Evolutionary conservation across 176 grass and related monocot genomes (phyloP).

Genomic region (Phragmites australis): DNA sequence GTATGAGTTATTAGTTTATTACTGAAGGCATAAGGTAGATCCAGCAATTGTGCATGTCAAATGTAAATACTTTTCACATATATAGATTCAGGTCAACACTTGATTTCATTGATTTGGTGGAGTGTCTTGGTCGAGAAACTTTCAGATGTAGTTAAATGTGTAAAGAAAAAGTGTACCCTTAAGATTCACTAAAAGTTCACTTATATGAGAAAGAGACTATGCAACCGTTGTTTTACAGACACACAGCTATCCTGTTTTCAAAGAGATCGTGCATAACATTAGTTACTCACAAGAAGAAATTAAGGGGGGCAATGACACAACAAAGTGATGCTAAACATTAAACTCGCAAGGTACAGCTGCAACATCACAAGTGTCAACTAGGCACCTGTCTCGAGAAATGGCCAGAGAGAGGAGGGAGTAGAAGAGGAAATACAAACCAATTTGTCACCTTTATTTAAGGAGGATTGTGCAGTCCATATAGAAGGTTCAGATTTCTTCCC

Average conservation of each 20-base stretch:
- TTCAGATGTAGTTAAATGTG: slow-evolving; percentile 15
- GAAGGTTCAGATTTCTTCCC: slow-evolving; percentile 28
- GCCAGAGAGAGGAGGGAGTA: neutral
- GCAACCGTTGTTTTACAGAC: neutral
- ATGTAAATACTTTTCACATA: neutral
- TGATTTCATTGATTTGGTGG: slow-evolving; percentile 17
- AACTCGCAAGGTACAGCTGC: too few species aligned
- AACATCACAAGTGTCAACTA: neutral
- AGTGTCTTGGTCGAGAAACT: neutral
- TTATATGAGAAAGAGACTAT: slow-evolving; percentile 4
- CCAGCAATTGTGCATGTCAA: neutral
- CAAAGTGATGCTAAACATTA: neutral
- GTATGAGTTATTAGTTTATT: neutral
- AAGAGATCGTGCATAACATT: slow-evolving; percentile 24
- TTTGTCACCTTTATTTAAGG: slow-evolving; percentile 25
- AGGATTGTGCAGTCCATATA: neutral
- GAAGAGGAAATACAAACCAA: slow-evolving; percentile 14
- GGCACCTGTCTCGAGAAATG: slow-evolving; percentile 17
- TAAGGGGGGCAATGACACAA: neutral
- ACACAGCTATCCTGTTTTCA: slow-evolving; percentile 2
- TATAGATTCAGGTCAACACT: slow-evolving; percentile 5
- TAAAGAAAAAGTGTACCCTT: neutral
- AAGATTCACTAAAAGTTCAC: neutral
- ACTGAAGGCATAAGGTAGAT: neutral
- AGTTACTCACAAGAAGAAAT: neutral